A percentile compares a stretch with the other conserved stretches of the same genome.
phyloP scores from a whole-genome alignment of 139 green algal genomes.

The Chlorella sp. region DNA sequence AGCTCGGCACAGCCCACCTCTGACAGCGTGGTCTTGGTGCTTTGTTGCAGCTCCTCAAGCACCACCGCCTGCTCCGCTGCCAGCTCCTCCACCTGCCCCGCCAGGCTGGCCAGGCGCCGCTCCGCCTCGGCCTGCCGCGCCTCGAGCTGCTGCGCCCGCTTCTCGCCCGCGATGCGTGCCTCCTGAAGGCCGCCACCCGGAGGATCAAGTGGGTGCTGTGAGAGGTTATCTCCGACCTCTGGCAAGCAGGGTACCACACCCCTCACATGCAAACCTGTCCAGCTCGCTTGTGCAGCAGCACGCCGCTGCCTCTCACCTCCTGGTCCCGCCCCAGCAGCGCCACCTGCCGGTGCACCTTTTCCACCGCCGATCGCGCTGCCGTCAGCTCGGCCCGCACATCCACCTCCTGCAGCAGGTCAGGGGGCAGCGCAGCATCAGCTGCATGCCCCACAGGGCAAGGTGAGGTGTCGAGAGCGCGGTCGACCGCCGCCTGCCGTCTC shows the following conservation, averaged over 20 bases:
- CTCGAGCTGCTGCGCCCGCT: constrained; percentile 37
- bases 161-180: constrained; percentile 15
- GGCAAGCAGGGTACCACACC: no score
- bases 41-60: constrained; percentile 19
- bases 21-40: constrained; percentile 10
- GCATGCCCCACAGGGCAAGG: neutral
- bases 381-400: constrained; percentile 28
- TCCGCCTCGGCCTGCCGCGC: constrained; percentile 17
- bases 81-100: neutral
- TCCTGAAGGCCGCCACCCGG: no score
- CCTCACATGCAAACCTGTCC: no score
- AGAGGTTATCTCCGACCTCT: no score
- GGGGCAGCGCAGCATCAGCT: neutral
- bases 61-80: constrained; percentile 5
- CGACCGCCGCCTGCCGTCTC: neutral
- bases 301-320: constrained; percentile 9
- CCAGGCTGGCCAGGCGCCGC: constrained; percentile 9
- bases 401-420: constrained; percentile 17
- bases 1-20: constrained; percentile 6
- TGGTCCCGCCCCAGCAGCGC: constrained; percentile 17
- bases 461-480: neutral
- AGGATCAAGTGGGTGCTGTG: no score
- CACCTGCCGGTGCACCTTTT: constrained; percentile 28
- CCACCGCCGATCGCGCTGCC: neutral
- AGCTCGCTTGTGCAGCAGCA: neutral